Base-by-base conservation (phyloP, 2,329 filamentous ascomycete genomes). In the Alternaria sp. region DNA sequence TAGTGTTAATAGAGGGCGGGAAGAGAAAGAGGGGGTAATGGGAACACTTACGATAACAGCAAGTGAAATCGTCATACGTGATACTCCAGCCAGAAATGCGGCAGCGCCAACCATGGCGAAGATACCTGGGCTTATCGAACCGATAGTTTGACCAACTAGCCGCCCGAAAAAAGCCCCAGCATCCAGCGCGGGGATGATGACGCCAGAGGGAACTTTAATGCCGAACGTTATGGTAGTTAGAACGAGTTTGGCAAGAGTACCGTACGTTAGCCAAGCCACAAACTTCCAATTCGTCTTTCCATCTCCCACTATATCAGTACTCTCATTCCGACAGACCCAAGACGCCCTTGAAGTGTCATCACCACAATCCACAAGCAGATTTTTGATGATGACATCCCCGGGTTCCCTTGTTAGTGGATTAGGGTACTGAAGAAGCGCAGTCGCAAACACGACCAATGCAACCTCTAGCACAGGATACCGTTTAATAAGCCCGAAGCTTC, bases 91-190 rank as follows among this genome's bases (percentile, higher is more conserved):
- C 0, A 88, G 81, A 68, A 88, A 88, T 0, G 85, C 85, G 3
- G 83, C 85, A 0, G 86, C 82, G 1, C 85, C 86, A 9, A 88
- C 85, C 83, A 88, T 86, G 55, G 86, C 86, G 70, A 87, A 87
- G 53, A 88, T 86, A 3, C 86, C 74, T 0, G 86, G 85, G 1
- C 84, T 85, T 18, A 85, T 84, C 7, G 73, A 71, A 0, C 74
- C 68, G 16, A 83, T 74, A 14, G 70, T 67, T 66, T 84, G 75
- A 62, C 82, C 86, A 1, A 87, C 67, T 4, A 88, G 78, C 3
- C 86, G 81, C 4, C 86, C 86, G 62, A 87, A 88, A 30, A 88
- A 79, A 0, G 85, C 86, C 14, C 86, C 86, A 4, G 82, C 85
- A 59, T 86, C 84, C 3, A 88, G 79, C 2, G 86, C 82, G 0